Percentiles rank a stretch among this genome's conserved stretches.
Evolutionary conservation across 805 yeast genomes (phyloP).

Genomic region (Clavispora fructus): DNA sequence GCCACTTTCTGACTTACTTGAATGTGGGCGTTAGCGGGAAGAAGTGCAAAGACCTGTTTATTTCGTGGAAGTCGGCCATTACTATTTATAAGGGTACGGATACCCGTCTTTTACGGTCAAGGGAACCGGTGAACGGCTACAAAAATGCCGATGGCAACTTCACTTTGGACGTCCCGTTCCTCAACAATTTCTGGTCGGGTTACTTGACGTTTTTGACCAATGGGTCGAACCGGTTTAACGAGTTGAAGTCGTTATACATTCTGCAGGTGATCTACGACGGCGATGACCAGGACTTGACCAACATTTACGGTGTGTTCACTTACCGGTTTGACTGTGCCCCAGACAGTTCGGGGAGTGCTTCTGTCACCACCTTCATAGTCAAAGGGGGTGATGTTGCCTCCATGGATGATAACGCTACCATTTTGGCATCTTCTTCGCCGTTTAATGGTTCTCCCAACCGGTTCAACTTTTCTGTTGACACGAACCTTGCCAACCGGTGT

Average conservation of each 20-base stretch:
- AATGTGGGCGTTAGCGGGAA: constrained; percentile 3
- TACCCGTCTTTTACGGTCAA: constrained; percentile 17
- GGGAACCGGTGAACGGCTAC: constrained; percentile 32
- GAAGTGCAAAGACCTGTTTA: constrained; percentile 1
- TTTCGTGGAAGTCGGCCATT: constrained; percentile 24
- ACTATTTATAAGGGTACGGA: constrained; percentile 19
- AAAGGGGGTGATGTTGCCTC: constrained; percentile 12
- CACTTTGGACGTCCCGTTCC: constrained; percentile 31
- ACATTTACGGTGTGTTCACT: constrained; percentile 7
- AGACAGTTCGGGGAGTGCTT: neutral
- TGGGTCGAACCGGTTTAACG: constrained; percentile 19
- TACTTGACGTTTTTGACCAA: constrained; percentile 29
- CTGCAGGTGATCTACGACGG: constrained; percentile 29
- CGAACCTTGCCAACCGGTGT: constrained; percentile 2
- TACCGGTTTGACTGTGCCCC: constrained; percentile 7
- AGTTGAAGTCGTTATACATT: constrained; percentile 18
- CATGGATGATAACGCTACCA: constrained; percentile 36
- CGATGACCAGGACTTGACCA: constrained; percentile 1
- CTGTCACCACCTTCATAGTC: constrained; percentile 4
- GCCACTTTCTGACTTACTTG: constrained; percentile 10
- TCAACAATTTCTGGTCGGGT: constrained; percentile 36
- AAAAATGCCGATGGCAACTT: constrained; percentile 12
- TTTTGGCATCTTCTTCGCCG: constrained; percentile 38
- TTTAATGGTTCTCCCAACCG: constrained; percentile 19
- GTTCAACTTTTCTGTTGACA: constrained; percentile 13